Base-by-base conservation (phyloP, 2,329 filamentous ascomycete genomes). In the Nemania sp. region DNA sequence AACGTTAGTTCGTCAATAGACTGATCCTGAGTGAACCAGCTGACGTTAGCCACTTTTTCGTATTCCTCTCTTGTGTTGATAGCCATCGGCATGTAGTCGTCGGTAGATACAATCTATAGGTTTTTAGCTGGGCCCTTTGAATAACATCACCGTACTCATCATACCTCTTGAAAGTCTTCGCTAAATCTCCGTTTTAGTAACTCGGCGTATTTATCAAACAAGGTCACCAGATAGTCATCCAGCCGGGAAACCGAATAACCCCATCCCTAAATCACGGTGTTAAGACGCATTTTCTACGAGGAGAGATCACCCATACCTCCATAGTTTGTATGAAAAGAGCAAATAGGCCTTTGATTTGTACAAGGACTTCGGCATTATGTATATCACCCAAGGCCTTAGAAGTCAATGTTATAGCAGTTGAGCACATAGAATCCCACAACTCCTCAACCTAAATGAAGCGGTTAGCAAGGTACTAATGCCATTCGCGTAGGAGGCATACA, bases 1-100 rank as follows among this genome's bases (percentile, higher is more conserved):
- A 85, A 94, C 87, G 86, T 90, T 74, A 97, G 87, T 73, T 96
- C 89, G 68, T 94, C 89, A 32, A 87, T 82, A 20, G 90, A 83
- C 74, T 92, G 93, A 35, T 97, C 93, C 51, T 94, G 94, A 0
- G 88, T 91, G 79, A 97, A 98, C 95, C 95, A 99, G 81, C 92
- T 97, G 68, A 98, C 94, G 69, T 94, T 96, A 71, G 98, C 89
- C 41, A 99, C 95, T 76, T 98, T 97, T 75, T 97, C 93, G 77
- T 97, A 98, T 76, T 98, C 94, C 74, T 97, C 94, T 18, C 87
- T 81, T 22, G 92, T 94, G 75, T 94, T 93, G 78, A 98, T 97
- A 1, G 93, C 93, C 96, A 99, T 98, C 2, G 96, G 97, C 95
- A 99, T 99, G 80, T 99, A 99, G 80, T 99, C 96, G 78, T 99